Evolutionary conservation across 495 filamentous ascomycete genomes (phyloP), one percentile per base, ranked within the genome.

Genomic region (Penicillium cinerascens): DNA sequence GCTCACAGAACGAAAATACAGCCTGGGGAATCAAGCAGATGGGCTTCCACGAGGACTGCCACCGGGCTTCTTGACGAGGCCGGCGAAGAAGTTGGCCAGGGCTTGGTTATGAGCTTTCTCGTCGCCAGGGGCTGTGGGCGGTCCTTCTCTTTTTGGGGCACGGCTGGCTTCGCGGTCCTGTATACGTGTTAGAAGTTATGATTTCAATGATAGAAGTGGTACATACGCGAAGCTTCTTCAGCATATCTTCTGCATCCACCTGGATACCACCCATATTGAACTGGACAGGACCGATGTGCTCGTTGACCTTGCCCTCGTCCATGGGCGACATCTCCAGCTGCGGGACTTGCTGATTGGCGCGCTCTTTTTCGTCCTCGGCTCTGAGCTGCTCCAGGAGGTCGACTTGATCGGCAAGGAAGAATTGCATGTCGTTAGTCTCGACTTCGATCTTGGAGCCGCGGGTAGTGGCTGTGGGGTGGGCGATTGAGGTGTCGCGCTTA

Each of bases 211-310:
- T 3, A 22, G 16, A 1, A 47, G 20, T 2, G 17, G 17, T 26
- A 62, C 73, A 58, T 72, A 93, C 91, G 81, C 89, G 90, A 41
- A 96, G 76, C 64, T 88, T 83, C 65, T 91, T 87, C 44, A 96
- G 69, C 87, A 95, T 93, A 55, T 96, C 93, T 61, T 97, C 92
- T 8, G 91, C 91, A 71, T 97, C 91, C 8, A 97, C 90, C 63
- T 97, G 92, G 49, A 97, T 96, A 49, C 92, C 92, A 18, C 92
- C 92, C 80, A 96, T 90, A 63, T 97, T 97, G 69, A 96, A 95
- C 59, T 97, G 91, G 52, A 96, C 91, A 3, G 92, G 92, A 0
- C 92, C 92, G 53, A 96, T 95, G 56, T 96, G 90, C 63, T 96
- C 90, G 59, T 84, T 86, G 42, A 95, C 86, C 50, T 78, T 77